phyloP scores from a whole-genome alignment of 768 basidiomycete species.

The Gautieria morchelliformis region DNA sequence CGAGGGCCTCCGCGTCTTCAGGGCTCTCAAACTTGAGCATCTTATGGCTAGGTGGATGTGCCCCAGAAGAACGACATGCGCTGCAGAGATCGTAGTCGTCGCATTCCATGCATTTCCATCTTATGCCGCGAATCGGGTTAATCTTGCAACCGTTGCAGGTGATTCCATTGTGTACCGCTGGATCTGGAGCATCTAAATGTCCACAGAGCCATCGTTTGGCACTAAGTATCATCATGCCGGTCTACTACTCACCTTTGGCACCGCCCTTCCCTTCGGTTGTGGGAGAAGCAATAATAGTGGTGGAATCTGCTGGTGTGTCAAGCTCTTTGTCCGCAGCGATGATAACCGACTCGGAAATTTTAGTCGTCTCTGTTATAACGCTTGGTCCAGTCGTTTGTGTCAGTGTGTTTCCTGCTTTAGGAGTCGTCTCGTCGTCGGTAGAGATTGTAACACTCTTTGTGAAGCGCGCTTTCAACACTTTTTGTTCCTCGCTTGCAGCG shows the following conservation, averaged over 20 bases:
- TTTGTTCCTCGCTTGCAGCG: too few species aligned
- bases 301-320: conserved; percentile 41
- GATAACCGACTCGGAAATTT: too few species aligned
- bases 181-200: too few species aligned
- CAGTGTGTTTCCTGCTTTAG: too few species aligned
- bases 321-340: conserved; percentile 17
- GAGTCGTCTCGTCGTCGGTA: too few species aligned
- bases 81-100: conserved; percentile 3
- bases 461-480: too few species aligned
- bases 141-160: conserved; percentile 1
- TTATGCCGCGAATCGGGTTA: background rate
- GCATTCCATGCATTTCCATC: conserved; percentile 1
- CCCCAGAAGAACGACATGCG: background rate
- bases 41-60: conserved; percentile 1
- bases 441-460: too few species aligned
- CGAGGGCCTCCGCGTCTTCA: too few species aligned
- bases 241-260: conserved; percentile 40
- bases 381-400: too few species aligned
- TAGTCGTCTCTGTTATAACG: too few species aligned
- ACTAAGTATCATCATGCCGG: conserved; percentile 32
- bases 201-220: conserved; percentile 22
- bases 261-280: conserved; percentile 28
- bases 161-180: too few species aligned
- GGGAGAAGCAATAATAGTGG: conserved; percentile 43
- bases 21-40: conserved; percentile 5